phyloP scores from a whole-genome alignment of 805 yeast genomes.

The Cyberlindnera lachancei region DNA sequence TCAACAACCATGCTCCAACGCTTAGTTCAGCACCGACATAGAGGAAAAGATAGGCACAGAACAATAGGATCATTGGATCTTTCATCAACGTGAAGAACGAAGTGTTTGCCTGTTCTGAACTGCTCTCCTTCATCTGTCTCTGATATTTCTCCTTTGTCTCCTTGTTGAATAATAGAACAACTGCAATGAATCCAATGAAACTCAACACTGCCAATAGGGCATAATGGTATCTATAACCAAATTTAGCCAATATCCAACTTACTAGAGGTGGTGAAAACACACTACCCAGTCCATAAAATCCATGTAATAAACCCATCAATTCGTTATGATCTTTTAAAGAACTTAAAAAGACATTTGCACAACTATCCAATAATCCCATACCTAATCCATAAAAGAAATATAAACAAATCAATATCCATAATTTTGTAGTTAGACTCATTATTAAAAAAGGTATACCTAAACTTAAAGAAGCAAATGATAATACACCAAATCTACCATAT shows the following conservation, averaged over 20 bases:
- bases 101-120: conserved; percentile 8
- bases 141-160: conserved; percentile 32
- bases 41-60: conserved; percentile 47
- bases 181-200: conserved; percentile 19
- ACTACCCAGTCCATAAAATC: conserved; percentile 66
- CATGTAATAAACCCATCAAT: conserved; percentile 58
- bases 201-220: conserved; percentile 4
- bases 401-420: conserved; percentile 30
- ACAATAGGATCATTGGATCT: conserved; percentile 34
- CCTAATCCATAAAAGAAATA: conserved; percentile 45
- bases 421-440: conserved; percentile 32
- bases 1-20: conserved; percentile 64
- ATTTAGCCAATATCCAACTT: conserved; percentile 30
- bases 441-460: conserved; percentile 31
- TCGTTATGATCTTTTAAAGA: conserved; percentile 46
- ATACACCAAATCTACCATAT: conserved; percentile 43
- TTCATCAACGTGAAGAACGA: conserved; percentile 14
- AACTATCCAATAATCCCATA: conserved; percentile 48
- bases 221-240: conserved; percentile 15
- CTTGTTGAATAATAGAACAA: conserved; percentile 38
- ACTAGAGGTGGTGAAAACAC: conserved; percentile 61
- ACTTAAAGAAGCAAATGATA: conserved; percentile 26
- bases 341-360: conserved; percentile 41
- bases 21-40: conserved; percentile 68
- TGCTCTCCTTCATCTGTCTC: conserved; percentile 10